Evolutionary conservation across 176 grass and related monocot species (phyloP).

Genomic region (Avena insularis): DNA sequence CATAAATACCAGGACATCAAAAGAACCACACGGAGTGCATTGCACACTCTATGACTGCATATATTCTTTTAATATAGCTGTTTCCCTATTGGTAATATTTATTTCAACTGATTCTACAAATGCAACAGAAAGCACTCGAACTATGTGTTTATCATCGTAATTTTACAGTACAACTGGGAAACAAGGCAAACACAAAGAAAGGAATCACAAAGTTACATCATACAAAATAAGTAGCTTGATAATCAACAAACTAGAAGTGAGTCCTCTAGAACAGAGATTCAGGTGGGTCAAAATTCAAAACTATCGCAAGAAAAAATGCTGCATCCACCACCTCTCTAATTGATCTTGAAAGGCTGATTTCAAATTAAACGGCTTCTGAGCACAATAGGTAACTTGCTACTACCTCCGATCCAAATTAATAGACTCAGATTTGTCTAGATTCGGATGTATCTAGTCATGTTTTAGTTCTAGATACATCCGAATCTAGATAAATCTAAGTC

Average conservation of each 20-base stretch:
- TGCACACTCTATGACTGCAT: neutral
- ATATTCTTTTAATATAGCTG: neutral
- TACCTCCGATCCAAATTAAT: neutral
- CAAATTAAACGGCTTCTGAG: neutral
- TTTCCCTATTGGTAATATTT: neutral
- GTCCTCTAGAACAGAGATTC: neutral
- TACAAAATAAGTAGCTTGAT: slow-evolving; percentile 1
- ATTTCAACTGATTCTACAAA: slow-evolving; percentile 18
- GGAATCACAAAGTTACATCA: neutral
- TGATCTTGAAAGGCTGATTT: neutral
- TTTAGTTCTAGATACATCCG: too few relatives aligned
- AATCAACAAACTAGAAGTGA: neutral
- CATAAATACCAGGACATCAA: neutral
- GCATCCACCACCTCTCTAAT: neutral
- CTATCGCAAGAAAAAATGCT: neutral
- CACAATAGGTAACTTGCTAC: neutral
- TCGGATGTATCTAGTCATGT: too few relatives aligned
- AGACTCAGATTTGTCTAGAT: too few relatives aligned
- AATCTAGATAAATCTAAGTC: too few relatives aligned
- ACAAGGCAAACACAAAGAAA: slow-evolving; percentile 10
- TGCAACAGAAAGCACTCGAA: neutral
- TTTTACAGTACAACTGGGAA: neutral
- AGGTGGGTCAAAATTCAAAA: neutral
- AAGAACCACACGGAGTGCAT: neutral
- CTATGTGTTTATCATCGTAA: neutral